Evolutionary conservation across 805 yeast species (phyloP).

Genomic region (Peterozyma xylosa): DNA sequence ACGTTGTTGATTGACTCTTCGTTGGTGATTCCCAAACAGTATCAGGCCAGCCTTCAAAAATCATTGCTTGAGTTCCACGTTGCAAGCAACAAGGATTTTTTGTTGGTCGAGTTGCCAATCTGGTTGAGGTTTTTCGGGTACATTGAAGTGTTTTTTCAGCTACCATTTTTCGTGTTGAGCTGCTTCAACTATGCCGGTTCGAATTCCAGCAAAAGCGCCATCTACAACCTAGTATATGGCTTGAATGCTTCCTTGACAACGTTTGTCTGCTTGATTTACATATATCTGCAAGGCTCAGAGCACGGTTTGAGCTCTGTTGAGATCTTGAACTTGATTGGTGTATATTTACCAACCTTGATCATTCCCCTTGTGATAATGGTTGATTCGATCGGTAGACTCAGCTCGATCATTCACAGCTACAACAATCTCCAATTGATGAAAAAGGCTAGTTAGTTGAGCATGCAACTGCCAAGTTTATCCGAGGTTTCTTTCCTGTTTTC

Average conservation of each 20-base stretch:
- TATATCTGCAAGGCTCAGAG: conserved; percentile 26
- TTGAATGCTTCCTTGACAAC: conserved; percentile 82
- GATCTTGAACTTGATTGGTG: conserved; percentile 31
- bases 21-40: conserved; percentile 52
- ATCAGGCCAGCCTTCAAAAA: conserved; percentile 40
- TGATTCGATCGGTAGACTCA: conserved; percentile 28
- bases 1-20: conserved; percentile 71
- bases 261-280: conserved; percentile 55
- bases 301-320: conserved; percentile 32
- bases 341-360: conserved; percentile 66
- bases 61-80: conserved; percentile 53
- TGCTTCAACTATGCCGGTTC: conserved; percentile 18
- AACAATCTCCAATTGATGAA: too few relatives aligned
- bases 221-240: conserved; percentile 57
- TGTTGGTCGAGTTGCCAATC: conserved; percentile 46
- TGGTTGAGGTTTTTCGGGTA: conserved; percentile 74
- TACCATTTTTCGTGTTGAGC: conserved; percentile 65
- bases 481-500: not conserved
- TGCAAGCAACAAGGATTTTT: conserved; percentile 59
- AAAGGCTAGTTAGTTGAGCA: too few relatives aligned
- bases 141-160: conserved; percentile 67
- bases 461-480: too few relatives aligned
- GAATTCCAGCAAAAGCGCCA: conserved; percentile 13
- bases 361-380: conserved; percentile 53
- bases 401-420: too few relatives aligned